These are phyloP conservation scores for Eremothecium sinecaudum DNA, from an alignment of 1,139 yeast species.

Conservation along the genomic window DNA sequence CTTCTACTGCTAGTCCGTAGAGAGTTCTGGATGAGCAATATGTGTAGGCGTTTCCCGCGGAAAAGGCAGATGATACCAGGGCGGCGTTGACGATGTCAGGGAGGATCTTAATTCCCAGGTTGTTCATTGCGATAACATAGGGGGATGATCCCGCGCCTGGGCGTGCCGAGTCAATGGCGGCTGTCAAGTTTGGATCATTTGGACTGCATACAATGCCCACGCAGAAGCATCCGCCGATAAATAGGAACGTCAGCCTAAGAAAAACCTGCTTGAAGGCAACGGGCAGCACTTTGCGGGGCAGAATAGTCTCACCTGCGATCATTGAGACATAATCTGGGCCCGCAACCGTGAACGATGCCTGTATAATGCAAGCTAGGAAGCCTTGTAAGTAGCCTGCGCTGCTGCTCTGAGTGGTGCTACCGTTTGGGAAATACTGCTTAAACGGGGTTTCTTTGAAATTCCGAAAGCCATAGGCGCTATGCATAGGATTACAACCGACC, in stretches of 20 bases:
- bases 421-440: slow-evolving; percentile 46
- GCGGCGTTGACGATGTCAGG: slow-evolving; percentile 59
- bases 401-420: slow-evolving; percentile 30
- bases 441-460: slow-evolving; percentile 51
- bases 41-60: slow-evolving; percentile 66
- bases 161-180: slow-evolving; percentile 38
- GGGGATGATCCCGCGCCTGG: slow-evolving; percentile 60
- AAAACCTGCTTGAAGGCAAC: slow-evolving; percentile 72
- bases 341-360: slow-evolving; percentile 62
- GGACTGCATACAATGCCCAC: slow-evolving; percentile 51
- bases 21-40: slow-evolving; percentile 52
- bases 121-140: slow-evolving; percentile 53
- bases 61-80: slow-evolving; percentile 52
- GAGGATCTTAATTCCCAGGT: slow-evolving; percentile 42
- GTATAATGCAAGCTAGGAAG: slow-evolving; percentile 50
- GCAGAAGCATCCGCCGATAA: slow-evolving; percentile 52
- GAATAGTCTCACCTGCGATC: slow-evolving; percentile 73
- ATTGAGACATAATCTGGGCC: slow-evolving; percentile 81
- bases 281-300: slow-evolving; percentile 72
- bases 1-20: slow-evolving; percentile 52
- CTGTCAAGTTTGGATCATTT: slow-evolving; percentile 38
- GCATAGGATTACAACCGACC: slow-evolving; percentile 75
- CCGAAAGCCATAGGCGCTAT: slow-evolving; percentile 59
- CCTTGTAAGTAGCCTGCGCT: slow-evolving; percentile 61
- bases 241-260: slow-evolving; percentile 59